Evolutionary conservation across 345 rosid genomes (phyloP).

Genomic region (Brassica nigra): DNA sequence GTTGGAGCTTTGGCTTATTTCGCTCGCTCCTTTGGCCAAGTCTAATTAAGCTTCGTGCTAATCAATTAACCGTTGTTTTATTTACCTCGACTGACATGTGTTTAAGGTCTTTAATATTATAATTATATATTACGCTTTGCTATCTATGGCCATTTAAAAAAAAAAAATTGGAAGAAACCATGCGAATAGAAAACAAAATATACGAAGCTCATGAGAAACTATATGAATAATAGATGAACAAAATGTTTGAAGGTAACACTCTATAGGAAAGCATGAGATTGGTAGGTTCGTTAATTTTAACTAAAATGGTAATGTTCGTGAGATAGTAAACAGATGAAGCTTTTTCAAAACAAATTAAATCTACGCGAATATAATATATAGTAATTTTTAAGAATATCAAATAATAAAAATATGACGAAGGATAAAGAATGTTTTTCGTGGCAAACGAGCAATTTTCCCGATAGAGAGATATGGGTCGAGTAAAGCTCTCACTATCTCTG

Average conservation of each 20-base stretch:
- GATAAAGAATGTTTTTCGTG: slow-evolving; percentile 11
- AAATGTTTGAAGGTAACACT: background rate
- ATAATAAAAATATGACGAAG: background rate
- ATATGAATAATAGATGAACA: background rate
- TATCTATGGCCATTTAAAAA: background rate
- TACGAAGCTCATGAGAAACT: background rate
- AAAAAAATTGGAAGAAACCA: background rate
- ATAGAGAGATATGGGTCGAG: background rate
- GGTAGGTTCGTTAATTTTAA: background rate
- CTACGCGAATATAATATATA: too few species aligned
- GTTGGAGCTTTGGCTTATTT: slow-evolving; percentile 85
- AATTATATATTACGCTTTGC: background rate
- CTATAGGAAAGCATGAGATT: background rate
- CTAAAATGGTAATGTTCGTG: background rate
- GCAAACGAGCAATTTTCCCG: slow-evolving; percentile 17
- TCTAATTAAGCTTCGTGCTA: slow-evolving; percentile 31
- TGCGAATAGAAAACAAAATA: background rate
- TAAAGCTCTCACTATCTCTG: slow-evolving; percentile 14
- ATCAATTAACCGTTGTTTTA: background rate
- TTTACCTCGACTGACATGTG: background rate
- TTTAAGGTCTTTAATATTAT: too few species aligned
- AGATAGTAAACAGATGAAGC: too few species aligned
- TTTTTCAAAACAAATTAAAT: too few species aligned
- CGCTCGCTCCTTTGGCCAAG: slow-evolving; percentile 71
- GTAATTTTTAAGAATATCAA: background rate